These are phyloP conservation scores for Tetrapisispora fleetii DNA, from an alignment of 805 yeast genomes.

Conservation along the genomic window DNA sequence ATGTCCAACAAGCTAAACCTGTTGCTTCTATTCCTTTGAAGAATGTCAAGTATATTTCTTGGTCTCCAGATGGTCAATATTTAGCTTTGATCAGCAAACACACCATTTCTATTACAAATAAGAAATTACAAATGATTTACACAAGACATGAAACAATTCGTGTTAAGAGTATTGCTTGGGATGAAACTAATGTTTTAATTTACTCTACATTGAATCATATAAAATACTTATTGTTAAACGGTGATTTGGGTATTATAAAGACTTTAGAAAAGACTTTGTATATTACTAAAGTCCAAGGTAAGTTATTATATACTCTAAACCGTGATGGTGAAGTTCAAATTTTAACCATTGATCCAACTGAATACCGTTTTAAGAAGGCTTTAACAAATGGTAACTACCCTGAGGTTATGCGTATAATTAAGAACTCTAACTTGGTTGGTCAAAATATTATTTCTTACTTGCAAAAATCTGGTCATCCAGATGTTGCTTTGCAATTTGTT, in stretches of 20 bases:
- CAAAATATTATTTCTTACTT: constrained; percentile 92
- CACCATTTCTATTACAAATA: constrained; percentile 78
- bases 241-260: constrained; percentile 90
- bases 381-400: constrained; percentile 79
- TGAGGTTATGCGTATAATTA: constrained; percentile 85
- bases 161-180: constrained; percentile 96
- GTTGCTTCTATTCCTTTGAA: constrained; percentile 57
- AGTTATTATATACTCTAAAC: constrained; percentile 67
- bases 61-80: constrained; percentile 84
- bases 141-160: constrained; percentile 94
- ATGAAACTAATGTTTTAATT: constrained; percentile 80
- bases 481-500: constrained; percentile 92
- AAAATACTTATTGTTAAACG: constrained; percentile 85
- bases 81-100: constrained; percentile 87
- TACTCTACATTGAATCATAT: constrained; percentile 94
- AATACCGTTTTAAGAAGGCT: constrained; percentile 91
- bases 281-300: constrained; percentile 60
- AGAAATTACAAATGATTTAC: constrained; percentile 64
- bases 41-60: constrained; percentile 77
- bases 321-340: constrained; percentile 79
- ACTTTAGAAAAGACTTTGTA: constrained; percentile 85
- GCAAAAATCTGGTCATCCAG: constrained; percentile 93
- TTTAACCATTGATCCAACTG: constrained; percentile 84
- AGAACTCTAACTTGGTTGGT: constrained; percentile 85
- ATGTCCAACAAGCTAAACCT: constrained; percentile 84